These are phyloP conservation scores for Coemansia sp. DNA, from an alignment of 192 early-diverging fungal genomes.

Conservation along the genomic window DNA sequence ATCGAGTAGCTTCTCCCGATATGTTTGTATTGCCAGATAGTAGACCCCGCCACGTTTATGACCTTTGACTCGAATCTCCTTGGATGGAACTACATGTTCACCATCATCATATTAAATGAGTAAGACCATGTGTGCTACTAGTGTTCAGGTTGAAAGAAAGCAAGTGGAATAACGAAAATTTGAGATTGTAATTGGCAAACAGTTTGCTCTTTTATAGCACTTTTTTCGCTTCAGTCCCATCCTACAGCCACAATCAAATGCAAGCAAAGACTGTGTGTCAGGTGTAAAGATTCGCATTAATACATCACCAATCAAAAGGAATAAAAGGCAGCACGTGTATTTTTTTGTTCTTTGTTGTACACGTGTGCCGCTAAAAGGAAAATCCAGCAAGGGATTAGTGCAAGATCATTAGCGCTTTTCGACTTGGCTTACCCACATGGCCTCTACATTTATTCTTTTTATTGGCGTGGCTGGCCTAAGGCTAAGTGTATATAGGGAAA, in stretches of 20 bases:
- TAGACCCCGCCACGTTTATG: neutral
- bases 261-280: neutral
- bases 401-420: neutral
- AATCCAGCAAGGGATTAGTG: neutral
- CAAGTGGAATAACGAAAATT: neutral
- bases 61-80: neutral
- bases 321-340: neutral
- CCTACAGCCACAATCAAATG: neutral
- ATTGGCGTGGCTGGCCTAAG: neutral
- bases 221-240: neutral
- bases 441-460: neutral
- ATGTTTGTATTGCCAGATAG: conserved; percentile 1
- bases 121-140: neutral
- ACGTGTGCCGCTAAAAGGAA: neutral
- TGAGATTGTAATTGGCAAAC: neutral
- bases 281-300: neutral
- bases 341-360: neutral
- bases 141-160: neutral
- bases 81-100: neutral
- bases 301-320: neutral
- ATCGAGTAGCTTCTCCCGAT: neutral
- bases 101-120: neutral
- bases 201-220: neutral
- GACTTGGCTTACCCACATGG: neutral
- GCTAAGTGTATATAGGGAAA: too few species aligned